Percentiles rank a stretch among this genome's conserved stretches.
These are phyloP conservation scores for Fusarium sp. DNA, from an alignment of 2,329 filamentous ascomycete genomes.

Conservation along the genomic window DNA sequence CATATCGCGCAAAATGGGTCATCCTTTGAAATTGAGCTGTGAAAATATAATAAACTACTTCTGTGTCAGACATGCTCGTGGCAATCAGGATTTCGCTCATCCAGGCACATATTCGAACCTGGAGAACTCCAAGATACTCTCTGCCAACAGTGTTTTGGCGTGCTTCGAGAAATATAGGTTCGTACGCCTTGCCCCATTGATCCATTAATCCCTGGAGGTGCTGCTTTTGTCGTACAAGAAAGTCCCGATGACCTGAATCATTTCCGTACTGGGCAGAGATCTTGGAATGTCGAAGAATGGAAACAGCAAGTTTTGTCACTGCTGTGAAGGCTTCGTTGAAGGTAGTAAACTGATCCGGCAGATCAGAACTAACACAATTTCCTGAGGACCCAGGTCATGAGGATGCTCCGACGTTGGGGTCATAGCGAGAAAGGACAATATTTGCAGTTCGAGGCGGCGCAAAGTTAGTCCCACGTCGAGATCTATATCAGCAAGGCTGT, in stretches of 20 bases:
- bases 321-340: neutral
- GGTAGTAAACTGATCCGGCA: neutral
- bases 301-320: neutral
- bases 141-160: neutral
- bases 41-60: neutral
- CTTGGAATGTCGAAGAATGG: neutral
- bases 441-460: neutral
- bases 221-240: neutral
- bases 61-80: neutral
- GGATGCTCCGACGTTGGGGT: neutral
- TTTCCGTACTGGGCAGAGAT: accelerated
- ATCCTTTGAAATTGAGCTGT: neutral
- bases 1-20: neutral
- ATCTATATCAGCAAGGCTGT: neutral
- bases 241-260: no score
- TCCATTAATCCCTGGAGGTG: neutral
- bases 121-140: neutral
- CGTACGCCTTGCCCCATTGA: neutral
- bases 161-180: neutral
- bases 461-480: neutral
- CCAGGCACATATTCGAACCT: neutral
- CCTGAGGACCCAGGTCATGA: accelerated
- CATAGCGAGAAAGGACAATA: neutral
- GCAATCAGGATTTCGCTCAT: neutral
- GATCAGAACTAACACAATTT: accelerated